Percentiles rank a stretch among this genome's conserved stretches.
phyloP scores from a whole-genome alignment of 108 stramenopile species.

The Ochromonas danica region DNA sequence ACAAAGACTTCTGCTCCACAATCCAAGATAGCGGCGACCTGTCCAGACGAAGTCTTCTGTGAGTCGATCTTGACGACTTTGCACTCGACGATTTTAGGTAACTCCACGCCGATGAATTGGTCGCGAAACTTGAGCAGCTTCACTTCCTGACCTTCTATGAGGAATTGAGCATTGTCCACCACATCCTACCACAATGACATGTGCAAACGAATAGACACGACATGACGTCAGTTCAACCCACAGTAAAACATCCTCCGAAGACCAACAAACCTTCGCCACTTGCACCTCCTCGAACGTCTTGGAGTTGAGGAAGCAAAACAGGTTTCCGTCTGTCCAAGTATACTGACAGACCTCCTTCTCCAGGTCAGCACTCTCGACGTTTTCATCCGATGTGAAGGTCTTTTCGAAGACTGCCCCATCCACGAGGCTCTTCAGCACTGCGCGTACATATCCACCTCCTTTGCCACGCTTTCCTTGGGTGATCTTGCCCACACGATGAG shows the following conservation, averaged over 20 bases:
- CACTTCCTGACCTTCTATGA: conserved; percentile 8
- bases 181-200: background rate
- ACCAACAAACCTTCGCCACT: too few relatives aligned
- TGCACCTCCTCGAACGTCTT: conserved; percentile 27
- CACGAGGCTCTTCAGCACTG: background rate
- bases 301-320: background rate
- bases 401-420: background rate
- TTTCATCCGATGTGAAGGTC: conserved; percentile 11
- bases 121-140: background rate
- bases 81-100: background rate
- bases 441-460: conserved; percentile 10
- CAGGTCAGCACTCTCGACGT: background rate
- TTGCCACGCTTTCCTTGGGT: conserved; percentile 21
- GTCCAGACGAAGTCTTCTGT: background rate
- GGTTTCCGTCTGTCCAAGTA: background rate
- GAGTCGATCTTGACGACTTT: background rate
- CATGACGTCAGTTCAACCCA: too few relatives aligned
- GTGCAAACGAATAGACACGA: too few relatives aligned
- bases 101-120: background rate
- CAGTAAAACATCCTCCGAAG: too few relatives aligned
- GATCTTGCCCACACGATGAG: conserved; percentile 3
- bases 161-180: background rate
- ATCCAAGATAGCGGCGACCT: background rate
- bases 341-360: conserved; percentile 8
- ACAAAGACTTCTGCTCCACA: background rate